Conservation (phyloP, 2,329 filamentous ascomycete species). For the Colletotrichum tanaceti region DNA sequence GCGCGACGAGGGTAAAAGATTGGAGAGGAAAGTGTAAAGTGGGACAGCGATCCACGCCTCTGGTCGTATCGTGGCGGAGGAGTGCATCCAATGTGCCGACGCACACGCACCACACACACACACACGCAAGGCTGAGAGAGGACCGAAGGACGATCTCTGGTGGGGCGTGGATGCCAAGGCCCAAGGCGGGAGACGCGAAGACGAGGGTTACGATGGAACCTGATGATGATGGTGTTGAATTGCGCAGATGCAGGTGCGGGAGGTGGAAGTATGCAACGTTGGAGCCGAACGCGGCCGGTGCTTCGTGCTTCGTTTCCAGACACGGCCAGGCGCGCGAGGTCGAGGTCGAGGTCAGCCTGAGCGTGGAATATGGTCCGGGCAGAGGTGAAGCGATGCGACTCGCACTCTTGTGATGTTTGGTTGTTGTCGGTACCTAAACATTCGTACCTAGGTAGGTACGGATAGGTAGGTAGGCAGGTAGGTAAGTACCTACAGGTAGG, state of each 20-base stretch:
- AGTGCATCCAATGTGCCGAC: slow-evolving; percentile 33
- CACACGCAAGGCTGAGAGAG: slow-evolving; percentile 34
- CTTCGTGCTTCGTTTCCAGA: neutral
- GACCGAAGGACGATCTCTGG: slow-evolving; percentile 32
- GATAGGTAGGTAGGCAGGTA: neutral
- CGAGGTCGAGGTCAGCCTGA: slow-evolving; percentile 2
- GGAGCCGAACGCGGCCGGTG: neutral
- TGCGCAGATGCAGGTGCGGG: neutral
- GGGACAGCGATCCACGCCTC: slow-evolving; percentile 32
- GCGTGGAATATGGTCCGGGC: slow-evolving; percentile 23
- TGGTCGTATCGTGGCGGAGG: slow-evolving; percentile 27
- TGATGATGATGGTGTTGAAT: slow-evolving; percentile 2
- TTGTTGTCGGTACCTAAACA: slow-evolving; percentile 8
- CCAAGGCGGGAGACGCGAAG: slow-evolving; percentile 29
- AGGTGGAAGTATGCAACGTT: neutral
- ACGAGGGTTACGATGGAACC: neutral
- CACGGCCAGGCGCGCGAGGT: slow-evolving; percentile 16
- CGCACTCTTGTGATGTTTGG: slow-evolving; percentile 31
- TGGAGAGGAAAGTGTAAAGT: slow-evolving; percentile 1
- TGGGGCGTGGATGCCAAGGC: slow-evolving; percentile 38
- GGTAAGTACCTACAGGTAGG: neutral
- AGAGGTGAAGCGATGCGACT: slow-evolving; percentile 15
- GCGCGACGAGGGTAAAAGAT: slow-evolving; percentile 5
- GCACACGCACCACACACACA: slow-evolving; percentile 15
- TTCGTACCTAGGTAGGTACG: neutral